Percentiles rank a stretch among this genome's conserved stretches.
These are phyloP conservation scores for Cordyceps javanica DNA, from an alignment of 2,329 filamentous ascomycete genomes.

Conservation along the genomic window DNA sequence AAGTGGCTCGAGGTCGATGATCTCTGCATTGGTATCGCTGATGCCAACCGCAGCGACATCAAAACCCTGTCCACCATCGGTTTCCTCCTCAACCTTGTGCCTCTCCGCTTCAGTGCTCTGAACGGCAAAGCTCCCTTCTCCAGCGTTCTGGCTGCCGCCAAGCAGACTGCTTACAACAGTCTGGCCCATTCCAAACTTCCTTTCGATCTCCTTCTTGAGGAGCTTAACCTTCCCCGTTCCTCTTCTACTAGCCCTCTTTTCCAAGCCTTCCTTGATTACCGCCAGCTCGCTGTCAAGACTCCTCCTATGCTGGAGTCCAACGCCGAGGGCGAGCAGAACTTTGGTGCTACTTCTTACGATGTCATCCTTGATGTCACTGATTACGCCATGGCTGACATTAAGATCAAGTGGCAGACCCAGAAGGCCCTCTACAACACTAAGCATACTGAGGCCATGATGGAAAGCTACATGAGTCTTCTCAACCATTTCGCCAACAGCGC, in stretches of 20 bases:
- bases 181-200: slow-evolving; percentile 36
- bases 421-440: slow-evolving; percentile 18
- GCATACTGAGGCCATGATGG: slow-evolving; percentile 11
- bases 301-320: slow-evolving; percentile 19
- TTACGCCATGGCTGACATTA: slow-evolving; percentile 8
- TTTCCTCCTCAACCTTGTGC: slow-evolving; percentile 38
- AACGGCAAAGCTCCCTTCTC: slow-evolving; percentile 18
- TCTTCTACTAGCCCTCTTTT: slow-evolving; percentile 36
- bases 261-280: slow-evolving; percentile 42
- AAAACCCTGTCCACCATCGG: slow-evolving; percentile 30
- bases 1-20: slow-evolving; percentile 26
- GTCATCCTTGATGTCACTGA: slow-evolving; percentile 18
- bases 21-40: slow-evolving; percentile 39
- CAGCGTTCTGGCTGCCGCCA: slow-evolving; percentile 17
- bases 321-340: slow-evolving; percentile 17
- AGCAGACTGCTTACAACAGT: slow-evolving; percentile 25
- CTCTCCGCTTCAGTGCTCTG: slow-evolving; percentile 29
- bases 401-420: slow-evolving; percentile 15
- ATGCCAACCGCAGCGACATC: slow-evolving; percentile 23
- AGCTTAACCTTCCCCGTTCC: slow-evolving; percentile 34
- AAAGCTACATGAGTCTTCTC: slow-evolving; percentile 16
- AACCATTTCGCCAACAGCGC: slow-evolving; percentile 10
- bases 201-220: slow-evolving; percentile 38
- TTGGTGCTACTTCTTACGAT: slow-evolving; percentile 21
- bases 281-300: slow-evolving; percentile 25